phyloP scores from a whole-genome alignment of 1,284 basidiomycete genomes.

The Exobasidium cylindrosporum region DNA sequence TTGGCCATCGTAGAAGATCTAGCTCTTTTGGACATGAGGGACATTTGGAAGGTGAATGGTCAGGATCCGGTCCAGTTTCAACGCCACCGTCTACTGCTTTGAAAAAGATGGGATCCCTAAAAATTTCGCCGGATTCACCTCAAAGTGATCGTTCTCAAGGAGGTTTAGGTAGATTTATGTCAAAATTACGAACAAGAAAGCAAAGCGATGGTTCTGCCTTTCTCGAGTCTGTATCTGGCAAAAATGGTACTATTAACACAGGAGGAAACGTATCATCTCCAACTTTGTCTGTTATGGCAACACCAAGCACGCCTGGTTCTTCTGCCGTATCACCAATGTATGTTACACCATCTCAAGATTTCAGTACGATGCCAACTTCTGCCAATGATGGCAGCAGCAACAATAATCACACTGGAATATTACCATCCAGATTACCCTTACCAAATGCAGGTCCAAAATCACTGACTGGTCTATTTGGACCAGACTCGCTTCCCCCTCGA shows the following conservation, averaged over 20 bases:
- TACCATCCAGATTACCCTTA: background rate
- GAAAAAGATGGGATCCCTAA: background rate
- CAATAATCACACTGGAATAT: background rate
- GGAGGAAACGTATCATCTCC: no score
- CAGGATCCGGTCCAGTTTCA: background rate
- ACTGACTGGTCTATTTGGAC: conserved; percentile 8
- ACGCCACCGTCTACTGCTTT: background rate
- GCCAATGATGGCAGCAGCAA: background rate
- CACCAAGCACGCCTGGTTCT: background rate
- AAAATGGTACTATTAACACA: conserved; percentile 24
- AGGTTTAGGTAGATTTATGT: conserved; percentile 30
- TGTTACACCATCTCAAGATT: background rate
- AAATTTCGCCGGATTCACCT: background rate
- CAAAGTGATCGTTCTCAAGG: conserved; percentile 8
- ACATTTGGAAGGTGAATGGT: conserved; percentile 6
- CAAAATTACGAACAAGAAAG: conserved; percentile 29
- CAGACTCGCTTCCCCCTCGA: background rate
- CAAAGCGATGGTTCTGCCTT: conserved; percentile 15
- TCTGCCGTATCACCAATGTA: background rate
- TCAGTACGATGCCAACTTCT: background rate
- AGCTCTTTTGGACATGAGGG: conserved; percentile 42
- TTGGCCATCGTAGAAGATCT: conserved; percentile 24
- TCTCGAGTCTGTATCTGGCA: conserved; percentile 24
- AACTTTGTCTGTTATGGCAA: background rate
- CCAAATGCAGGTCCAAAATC: conserved; percentile 15